Percentiles rank a stretch among this genome's conserved stretches.
These are phyloP conservation scores for Artemisia argyi DNA, from an alignment of 129 eudicot genomes.

Conservation along the genomic window DNA sequence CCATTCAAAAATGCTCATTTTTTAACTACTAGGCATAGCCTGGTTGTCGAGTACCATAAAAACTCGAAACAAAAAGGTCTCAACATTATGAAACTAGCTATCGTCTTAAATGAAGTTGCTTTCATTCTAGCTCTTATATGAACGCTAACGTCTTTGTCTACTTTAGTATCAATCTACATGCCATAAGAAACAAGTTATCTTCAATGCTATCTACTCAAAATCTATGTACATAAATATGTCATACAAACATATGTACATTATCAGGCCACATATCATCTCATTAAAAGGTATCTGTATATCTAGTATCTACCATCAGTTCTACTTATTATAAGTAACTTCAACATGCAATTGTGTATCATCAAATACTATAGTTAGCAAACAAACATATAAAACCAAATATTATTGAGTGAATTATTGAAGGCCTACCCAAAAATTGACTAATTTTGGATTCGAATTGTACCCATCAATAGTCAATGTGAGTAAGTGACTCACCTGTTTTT, in stretches of 20 bases:
- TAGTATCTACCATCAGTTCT: background rate
- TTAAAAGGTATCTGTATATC: background rate
- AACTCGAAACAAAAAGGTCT: background rate
- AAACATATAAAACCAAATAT: background rate
- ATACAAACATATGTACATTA: background rate
- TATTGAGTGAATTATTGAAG: background rate
- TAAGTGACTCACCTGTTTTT: slow-evolving; percentile 37
- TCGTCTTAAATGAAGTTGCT: slow-evolving; percentile 7
- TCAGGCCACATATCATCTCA: too few species aligned
- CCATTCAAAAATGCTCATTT: too few species aligned
- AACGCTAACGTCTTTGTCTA: slow-evolving; percentile 7
- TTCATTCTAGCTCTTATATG: background rate
- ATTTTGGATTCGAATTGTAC: background rate
- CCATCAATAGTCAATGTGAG: slow-evolving; percentile 31
- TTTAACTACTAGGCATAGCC: background rate
- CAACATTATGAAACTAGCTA: background rate
- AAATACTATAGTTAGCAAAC: background rate
- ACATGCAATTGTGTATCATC: background rate
- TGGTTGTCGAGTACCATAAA: background rate
- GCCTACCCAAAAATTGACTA: slow-evolving; percentile 20
- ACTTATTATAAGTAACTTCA: background rate
- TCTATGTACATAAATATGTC: background rate
- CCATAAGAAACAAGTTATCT: background rate
- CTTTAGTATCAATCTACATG: background rate
- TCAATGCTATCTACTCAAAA: background rate